phyloP scores from a whole-genome alignment of 306 rosid species.

The Comarum palustre region DNA sequence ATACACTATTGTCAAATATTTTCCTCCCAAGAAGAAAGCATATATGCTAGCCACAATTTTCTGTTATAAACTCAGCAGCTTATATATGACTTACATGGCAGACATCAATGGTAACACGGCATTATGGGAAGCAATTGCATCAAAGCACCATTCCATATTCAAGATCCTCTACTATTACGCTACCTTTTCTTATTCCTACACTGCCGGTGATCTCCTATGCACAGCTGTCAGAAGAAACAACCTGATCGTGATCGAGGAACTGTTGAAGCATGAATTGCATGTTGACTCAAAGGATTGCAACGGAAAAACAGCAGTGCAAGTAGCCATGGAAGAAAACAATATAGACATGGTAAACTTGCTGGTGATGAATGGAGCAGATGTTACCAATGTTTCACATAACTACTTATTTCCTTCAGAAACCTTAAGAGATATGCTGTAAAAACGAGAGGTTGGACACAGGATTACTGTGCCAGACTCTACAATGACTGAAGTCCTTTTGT shows the following conservation, averaged over 20 bases:
- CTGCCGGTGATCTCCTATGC: conserved; percentile 57
- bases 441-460: conserved; percentile 53
- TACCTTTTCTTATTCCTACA: conserved; percentile 46
- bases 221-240: conserved; percentile 57
- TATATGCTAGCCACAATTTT: background rate
- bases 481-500: conserved; percentile 25
- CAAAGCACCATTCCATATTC: conserved; percentile 63
- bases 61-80: background rate
- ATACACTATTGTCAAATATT: background rate
- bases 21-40: background rate
- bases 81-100: conserved; percentile 31
- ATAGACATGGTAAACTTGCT: conserved; percentile 63
- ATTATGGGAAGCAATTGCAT: conserved; percentile 67
- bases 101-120: conserved; percentile 69
- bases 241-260: conserved; percentile 45
- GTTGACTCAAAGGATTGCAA: conserved; percentile 50
- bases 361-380: conserved; percentile 54
- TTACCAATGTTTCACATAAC: conserved; percentile 6
- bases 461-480: conserved; percentile 43
- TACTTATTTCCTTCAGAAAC: conserved; percentile 26
- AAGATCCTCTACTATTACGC: conserved; percentile 51
- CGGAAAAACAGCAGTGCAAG: conserved; percentile 46
- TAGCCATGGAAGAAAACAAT: conserved; percentile 53
- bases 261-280: conserved; percentile 57
- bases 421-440: conserved; percentile 47